Percentiles rank a stretch among this genome's conserved stretches.
These are phyloP conservation scores for Alloascoidea africana DNA, from an alignment of 805 yeast species.

Conservation along the genomic window DNA sequence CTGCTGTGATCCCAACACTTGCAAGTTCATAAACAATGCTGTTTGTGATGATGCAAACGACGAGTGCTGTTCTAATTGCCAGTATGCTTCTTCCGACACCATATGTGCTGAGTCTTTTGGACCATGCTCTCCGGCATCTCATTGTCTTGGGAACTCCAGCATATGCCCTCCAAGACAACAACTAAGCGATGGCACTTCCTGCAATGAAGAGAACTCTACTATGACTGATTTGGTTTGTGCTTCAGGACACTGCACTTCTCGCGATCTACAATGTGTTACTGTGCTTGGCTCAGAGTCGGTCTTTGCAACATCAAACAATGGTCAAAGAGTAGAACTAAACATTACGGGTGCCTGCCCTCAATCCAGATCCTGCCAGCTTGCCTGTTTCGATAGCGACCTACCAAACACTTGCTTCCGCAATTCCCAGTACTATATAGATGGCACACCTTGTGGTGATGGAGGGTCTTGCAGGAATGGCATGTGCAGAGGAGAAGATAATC, in stretches of 20 bases:
- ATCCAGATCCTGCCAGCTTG: conserved; percentile 13
- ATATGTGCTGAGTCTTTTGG: conserved; percentile 18
- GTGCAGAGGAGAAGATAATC: conserved; percentile 16
- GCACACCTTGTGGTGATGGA: conserved; percentile 17
- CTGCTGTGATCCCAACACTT: conserved; percentile 19
- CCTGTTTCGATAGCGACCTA: conserved; percentile 13
- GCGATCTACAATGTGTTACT: conserved; percentile 18
- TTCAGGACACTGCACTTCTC: conserved; percentile 20
- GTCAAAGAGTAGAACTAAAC: conserved; percentile 10
- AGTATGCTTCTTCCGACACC: conserved; percentile 13
- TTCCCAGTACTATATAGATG: conserved; percentile 17
- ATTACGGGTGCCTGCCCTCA: conserved; percentile 15
- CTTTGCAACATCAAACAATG: conserved; percentile 3
- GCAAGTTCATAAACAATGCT: conserved; percentile 14
- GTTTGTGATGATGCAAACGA: conserved; percentile 18
- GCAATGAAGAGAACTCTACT: conserved; percentile 8
- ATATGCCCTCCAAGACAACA: conserved; percentile 15
- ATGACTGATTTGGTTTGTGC: conserved; percentile 11
- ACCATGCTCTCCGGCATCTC: conserved; percentile 18
- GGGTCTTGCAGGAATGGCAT: conserved; percentile 16
- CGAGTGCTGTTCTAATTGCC: conserved; percentile 17
- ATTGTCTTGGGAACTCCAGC: conserved; percentile 18
- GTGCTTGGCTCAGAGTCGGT: conserved; percentile 12
- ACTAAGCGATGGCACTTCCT: conserved; percentile 14
- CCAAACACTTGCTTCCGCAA: conserved; percentile 12